A percentile compares a stretch with the other conserved stretches of the same genome.
phyloP scores from a whole-genome alignment of 331 rosid species.

The Rhamnella rubrinervis region DNA sequence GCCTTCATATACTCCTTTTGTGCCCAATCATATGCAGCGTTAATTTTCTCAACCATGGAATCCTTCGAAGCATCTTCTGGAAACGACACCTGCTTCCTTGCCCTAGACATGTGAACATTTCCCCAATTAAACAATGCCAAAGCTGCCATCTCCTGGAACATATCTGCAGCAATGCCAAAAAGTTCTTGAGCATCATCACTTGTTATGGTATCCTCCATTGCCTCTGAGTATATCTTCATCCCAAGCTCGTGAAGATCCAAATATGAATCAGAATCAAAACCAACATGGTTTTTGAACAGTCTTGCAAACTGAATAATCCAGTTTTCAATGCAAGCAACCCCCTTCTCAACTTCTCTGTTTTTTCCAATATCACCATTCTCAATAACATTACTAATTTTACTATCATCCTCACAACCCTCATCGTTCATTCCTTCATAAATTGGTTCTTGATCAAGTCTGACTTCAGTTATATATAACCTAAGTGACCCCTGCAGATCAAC shows the following conservation, averaged over 20 bases:
- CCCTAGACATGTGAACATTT: constrained; percentile 81
- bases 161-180: constrained; percentile 72
- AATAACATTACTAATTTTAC: constrained; percentile 16
- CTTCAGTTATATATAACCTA: constrained; percentile 59
- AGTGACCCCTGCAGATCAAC: constrained; percentile 52
- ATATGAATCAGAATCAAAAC: constrained; percentile 81
- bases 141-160: constrained; percentile 94
- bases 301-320: constrained; percentile 94
- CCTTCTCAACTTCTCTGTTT: constrained; percentile 26
- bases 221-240: constrained; percentile 79
- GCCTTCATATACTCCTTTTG: constrained; percentile 68
- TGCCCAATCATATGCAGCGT: constrained; percentile 74
- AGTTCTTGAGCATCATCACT: constrained; percentile 74
- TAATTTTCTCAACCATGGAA: constrained; percentile 41
- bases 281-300: constrained; percentile 93
- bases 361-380: constrained; percentile 47
- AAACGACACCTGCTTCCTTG: constrained; percentile 57
- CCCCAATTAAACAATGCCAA: constrained; percentile 94
- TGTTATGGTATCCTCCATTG: constrained; percentile 74
- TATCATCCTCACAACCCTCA: constrained; percentile 17
- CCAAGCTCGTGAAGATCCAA: constrained; percentile 91
- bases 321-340: constrained; percentile 53
- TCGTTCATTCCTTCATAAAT: constrained; percentile 47
- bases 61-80: constrained; percentile 65
- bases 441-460: constrained; percentile 61